These are phyloP conservation scores for Hirsutella rhossiliensis DNA, from an alignment of 2,329 filamentous ascomycete species.

Conservation along the genomic window DNA sequence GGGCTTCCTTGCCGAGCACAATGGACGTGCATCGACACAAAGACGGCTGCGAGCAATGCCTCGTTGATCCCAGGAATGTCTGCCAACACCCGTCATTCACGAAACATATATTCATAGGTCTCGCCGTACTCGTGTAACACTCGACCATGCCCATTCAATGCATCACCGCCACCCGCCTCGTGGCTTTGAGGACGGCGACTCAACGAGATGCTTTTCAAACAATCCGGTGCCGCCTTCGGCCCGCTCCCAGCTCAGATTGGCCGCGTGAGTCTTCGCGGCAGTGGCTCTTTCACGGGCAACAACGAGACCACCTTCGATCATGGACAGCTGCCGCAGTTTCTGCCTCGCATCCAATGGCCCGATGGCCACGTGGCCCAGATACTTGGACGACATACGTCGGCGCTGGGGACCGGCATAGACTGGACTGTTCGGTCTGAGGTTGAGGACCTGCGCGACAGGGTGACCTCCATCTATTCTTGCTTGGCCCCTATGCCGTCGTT, in stretches of 20 bases:
- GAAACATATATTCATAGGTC: no score
- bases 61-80: no score
- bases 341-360: slow-evolving; percentile 7
- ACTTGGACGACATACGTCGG: neutral
- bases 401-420: slow-evolving; percentile 1
- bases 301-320: slow-evolving; percentile 3
- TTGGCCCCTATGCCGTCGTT: slow-evolving; percentile 9
- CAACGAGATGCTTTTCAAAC: no score
- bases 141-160: no score
- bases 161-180: no score
- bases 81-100: no score
- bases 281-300: neutral
- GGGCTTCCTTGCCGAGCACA: no score
- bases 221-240: neutral
- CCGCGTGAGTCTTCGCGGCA: neutral
- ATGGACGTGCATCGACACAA: no score
- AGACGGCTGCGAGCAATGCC: no score
- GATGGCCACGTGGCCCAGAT: neutral
- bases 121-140: no score
- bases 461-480: slow-evolving; percentile 1
- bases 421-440: neutral
- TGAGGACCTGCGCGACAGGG: neutral
- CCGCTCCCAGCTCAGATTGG: neutral
- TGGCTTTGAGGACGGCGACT: no score
- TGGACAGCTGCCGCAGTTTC: slow-evolving; percentile 8